phyloP scores from a whole-genome alignment of 169 alveolate genomes.

The Plasmodium berghei region DNA sequence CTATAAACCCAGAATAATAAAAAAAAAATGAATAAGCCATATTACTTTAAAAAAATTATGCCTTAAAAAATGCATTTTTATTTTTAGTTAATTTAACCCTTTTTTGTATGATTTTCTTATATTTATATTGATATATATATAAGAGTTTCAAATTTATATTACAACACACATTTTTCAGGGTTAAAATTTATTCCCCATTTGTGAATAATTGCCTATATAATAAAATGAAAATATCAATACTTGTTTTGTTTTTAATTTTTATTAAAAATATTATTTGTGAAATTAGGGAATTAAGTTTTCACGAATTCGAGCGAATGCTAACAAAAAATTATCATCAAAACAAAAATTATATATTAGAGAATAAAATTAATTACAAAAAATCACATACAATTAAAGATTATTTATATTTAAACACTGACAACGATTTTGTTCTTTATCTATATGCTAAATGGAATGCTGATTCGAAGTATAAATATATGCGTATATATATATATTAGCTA shows the following conservation, averaged over 20 bases:
- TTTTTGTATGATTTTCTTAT: too few species aligned
- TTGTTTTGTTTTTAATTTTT: conserved; percentile 27
- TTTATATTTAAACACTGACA: conserved; percentile 45
- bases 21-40: too few species aligned
- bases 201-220: too few species aligned
- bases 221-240: conserved; percentile 35
- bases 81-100: too few species aligned
- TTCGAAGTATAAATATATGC: conserved; percentile 35
- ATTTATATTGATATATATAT: too few species aligned
- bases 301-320: conserved; percentile 61
- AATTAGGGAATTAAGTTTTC: conserved; percentile 45
- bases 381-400: conserved; percentile 18
- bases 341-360: conserved; percentile 47
- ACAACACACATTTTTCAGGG: too few species aligned
- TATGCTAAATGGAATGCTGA: conserved; percentile 77
- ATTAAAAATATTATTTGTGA: conserved; percentile 51
- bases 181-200: too few species aligned
- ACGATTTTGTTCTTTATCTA: conserved; percentile 66
- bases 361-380: conserved; percentile 20
- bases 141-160: too few species aligned
- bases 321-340: conserved; percentile 47
- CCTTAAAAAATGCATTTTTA: too few species aligned
- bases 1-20: too few species aligned
- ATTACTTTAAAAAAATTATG: too few species aligned
- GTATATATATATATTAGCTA: neutral